phyloP scores from a whole-genome alignment of 2,329 filamentous ascomycete species.

The Arachnomyces sp. region DNA sequence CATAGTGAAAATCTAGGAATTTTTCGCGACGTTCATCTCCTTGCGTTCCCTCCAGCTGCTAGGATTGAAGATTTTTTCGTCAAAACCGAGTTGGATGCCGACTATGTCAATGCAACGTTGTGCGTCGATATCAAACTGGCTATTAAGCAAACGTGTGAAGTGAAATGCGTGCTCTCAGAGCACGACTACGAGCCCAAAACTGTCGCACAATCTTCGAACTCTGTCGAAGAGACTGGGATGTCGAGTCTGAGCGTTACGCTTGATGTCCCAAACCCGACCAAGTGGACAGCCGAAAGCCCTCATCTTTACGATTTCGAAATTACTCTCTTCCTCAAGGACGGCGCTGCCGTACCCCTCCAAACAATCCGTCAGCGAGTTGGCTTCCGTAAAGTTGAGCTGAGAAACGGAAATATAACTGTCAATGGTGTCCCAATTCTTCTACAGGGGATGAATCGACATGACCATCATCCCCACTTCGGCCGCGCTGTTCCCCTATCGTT shows the following conservation, averaged over 20 bases:
- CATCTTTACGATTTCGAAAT: slow-evolving; percentile 51
- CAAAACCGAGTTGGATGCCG: slow-evolving; percentile 44
- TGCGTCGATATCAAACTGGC: slow-evolving; percentile 40
- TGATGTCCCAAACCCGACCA: slow-evolving; percentile 45
- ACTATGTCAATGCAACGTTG: slow-evolving; percentile 45
- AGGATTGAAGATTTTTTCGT: slow-evolving; percentile 53
- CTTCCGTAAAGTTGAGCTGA: slow-evolving; percentile 57
- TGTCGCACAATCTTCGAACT: slow-evolving; percentile 16
- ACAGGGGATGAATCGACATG: slow-evolving; percentile 60
- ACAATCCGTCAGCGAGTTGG: slow-evolving; percentile 49
- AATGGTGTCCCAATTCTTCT: slow-evolving; percentile 56
- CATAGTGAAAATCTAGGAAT: slow-evolving; percentile 38
- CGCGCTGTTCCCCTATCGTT: slow-evolving; percentile 56
- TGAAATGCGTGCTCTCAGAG: slow-evolving; percentile 41
- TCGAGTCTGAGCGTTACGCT: slow-evolving; percentile 25
- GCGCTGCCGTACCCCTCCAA: slow-evolving; percentile 17
- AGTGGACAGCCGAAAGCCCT: slow-evolving; percentile 62
- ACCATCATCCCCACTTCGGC: slow-evolving; percentile 58
- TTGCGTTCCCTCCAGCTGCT: slow-evolving; percentile 45
- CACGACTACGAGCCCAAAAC: slow-evolving; percentile 36
- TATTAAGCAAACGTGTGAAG: slow-evolving; percentile 22
- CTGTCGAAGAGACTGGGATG: slow-evolving; percentile 16
- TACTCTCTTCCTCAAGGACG: slow-evolving; percentile 30
- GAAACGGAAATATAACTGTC: slow-evolving; percentile 51
- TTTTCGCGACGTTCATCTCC: slow-evolving; percentile 57